Base-by-base conservation (phyloP, 2,329 filamentous ascomycete species). In the Verticillium alfalfae region DNA sequence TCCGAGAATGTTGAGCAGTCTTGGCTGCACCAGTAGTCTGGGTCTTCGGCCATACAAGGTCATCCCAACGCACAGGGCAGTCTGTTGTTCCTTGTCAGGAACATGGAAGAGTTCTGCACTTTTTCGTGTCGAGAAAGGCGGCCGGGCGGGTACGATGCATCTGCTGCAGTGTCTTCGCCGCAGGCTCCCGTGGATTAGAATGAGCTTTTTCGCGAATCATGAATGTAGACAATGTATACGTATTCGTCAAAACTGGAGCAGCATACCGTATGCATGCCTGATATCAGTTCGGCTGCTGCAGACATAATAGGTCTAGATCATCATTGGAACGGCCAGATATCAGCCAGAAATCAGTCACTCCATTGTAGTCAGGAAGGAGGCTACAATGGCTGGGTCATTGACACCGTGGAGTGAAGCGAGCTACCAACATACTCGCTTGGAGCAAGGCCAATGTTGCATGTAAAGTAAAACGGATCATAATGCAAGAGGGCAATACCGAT, bases 151-250 rank as follows among this genome's bases (percentile, higher is more conserved):
- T 10, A 22, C 3, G 6, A 12, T 8, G 60, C 60, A 66, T 63
- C 67, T 66, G 63, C 65, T 39, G 61, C 59, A 60, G 59, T 45
- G 68, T 73, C 68, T 69, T 74, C 71, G 75, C 75, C 74, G 76
- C 74, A 73, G 68, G 70, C 71, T 73, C 70, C 76, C 76, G 75
- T 72, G n/a, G 45, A 22, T 52, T 65, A 68, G 68, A 67, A 70
- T 69, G 68, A 70, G 68, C 67, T 63, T 67, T 52, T 26, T 12
- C 9, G 45, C 68, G 67, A 67, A 69, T 69, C 58, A 60, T 60
- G 26, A 57, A 58, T 56, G 55, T 38, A 18, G 62, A 61, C 61
- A 54, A 34, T 54, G 49, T 52, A 60, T 58, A 61, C 62, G 57
- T 60, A 49, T 49, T 62, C 16, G 61, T 45, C 60, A 64, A 55